Conservation (phyloP, 148 eudicot species). For the Limonium bicolor region DNA sequence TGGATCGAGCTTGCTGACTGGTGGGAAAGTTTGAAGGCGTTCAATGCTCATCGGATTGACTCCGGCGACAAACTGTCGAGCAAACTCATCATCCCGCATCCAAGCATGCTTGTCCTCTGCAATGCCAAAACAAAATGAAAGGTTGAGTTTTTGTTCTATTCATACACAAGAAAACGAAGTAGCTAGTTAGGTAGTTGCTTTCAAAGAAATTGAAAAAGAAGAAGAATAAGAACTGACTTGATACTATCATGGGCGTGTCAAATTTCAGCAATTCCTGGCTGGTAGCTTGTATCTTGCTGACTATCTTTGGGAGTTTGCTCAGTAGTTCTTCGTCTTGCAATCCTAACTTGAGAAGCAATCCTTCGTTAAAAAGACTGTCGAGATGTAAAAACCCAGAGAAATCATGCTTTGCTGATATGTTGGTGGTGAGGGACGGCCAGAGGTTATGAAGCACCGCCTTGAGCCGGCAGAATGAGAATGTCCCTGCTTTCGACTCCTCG, state of each 20-base stretch:
- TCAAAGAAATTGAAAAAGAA: neutral
- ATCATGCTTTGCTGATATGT: slow-evolving; percentile 65
- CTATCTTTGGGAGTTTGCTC: slow-evolving; percentile 50
- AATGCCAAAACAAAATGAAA: neutral
- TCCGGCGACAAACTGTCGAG: slow-evolving; percentile 79
- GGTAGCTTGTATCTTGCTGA: slow-evolving; percentile 35
- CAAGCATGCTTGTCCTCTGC: slow-evolving; percentile 91
- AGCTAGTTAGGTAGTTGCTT: no score
- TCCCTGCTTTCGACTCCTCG: slow-evolving; percentile 60
- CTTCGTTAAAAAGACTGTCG: slow-evolving; percentile 75
- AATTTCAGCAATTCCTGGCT: slow-evolving; percentile 74
- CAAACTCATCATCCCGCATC: slow-evolving; percentile 96
- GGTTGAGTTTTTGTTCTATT: neutral
- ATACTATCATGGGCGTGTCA: slow-evolving; percentile 53
- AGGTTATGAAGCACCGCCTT: slow-evolving; percentile 78
- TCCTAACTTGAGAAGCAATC: slow-evolving; percentile 56
- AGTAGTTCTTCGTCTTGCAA: slow-evolving; percentile 61
- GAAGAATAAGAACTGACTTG: slow-evolving; percentile 30
- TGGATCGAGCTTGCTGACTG: slow-evolving; percentile 75
- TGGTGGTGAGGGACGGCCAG: slow-evolving; percentile 60
- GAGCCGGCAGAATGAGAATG: slow-evolving; percentile 72
- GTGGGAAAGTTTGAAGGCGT: slow-evolving; percentile 62
- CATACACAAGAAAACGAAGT: neutral
- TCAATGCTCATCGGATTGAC: slow-evolving; percentile 74
- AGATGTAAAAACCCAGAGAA: slow-evolving; percentile 69